phyloP scores from a whole-genome alignment of 2,329 filamentous ascomycete species.

The Diaporthe amygdali region DNA sequence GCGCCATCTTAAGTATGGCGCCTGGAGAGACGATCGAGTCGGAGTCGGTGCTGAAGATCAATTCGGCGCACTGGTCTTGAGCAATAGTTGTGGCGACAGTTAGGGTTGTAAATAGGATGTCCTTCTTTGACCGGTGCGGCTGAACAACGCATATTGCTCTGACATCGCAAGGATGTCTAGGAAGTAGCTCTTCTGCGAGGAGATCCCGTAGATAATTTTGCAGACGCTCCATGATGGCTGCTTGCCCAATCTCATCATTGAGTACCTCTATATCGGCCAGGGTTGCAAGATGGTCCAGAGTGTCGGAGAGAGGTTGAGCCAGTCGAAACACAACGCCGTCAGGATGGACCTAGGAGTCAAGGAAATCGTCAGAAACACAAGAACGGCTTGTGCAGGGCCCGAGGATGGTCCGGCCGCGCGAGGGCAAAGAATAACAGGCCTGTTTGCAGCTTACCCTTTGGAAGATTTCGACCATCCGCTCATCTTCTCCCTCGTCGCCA shows the following conservation, averaged over 20 bases:
- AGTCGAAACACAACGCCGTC: background rate
- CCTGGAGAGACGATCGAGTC: background rate
- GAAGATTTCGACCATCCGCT: background rate
- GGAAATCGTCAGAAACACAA: background rate
- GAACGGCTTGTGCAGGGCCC: background rate
- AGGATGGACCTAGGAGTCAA: background rate
- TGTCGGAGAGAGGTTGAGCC: background rate
- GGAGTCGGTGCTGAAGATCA: constrained; percentile 16
- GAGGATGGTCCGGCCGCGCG: background rate
- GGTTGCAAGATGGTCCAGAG: background rate
- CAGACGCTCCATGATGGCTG: background rate
- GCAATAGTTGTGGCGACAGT: background rate
- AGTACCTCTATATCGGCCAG: background rate
- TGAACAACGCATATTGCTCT: constrained; percentile 4
- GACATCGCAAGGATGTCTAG: background rate
- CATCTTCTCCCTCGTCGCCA: constrained; percentile 1
- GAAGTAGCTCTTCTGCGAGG: background rate
- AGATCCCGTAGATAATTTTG: background rate
- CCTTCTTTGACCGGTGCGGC: constrained; percentile 12
- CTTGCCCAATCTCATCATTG: background rate
- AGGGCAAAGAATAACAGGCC: background rate
- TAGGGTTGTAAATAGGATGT: background rate
- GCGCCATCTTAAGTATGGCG: background rate
- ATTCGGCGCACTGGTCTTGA: background rate
- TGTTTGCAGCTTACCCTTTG: background rate